Conservation (phyloP, 306 rosid genomes). For the Benincasa hispida region DNA sequence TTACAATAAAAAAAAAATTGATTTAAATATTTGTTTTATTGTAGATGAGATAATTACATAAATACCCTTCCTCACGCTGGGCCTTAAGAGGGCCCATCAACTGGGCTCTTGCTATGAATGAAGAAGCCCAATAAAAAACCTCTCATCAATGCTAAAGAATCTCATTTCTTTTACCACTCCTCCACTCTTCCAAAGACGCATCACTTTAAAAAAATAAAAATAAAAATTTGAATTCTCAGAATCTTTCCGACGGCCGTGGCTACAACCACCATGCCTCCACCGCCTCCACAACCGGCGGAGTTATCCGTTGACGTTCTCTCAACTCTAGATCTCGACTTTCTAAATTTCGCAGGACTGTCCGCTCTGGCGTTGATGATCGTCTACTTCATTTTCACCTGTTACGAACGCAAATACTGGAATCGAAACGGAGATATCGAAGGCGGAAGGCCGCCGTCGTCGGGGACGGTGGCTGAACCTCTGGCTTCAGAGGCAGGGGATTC, state of each 20-base stretch:
- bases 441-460: not conserved
- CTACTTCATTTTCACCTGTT: not conserved
- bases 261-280: not conserved
- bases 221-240: not conserved
- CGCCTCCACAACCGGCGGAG: not conserved
- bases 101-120: not conserved
- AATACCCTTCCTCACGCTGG: not conserved
- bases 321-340: not conserved
- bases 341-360: not conserved
- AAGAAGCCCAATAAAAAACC: not conserved
- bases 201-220: not conserved
- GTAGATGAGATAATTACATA: not conserved
- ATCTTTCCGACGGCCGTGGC: not conserved
- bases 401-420: not conserved
- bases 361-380: not conserved
- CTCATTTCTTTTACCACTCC: not conserved
- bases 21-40: no score
- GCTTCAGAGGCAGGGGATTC: not conserved
- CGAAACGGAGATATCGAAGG: not conserved
- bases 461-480: no score
- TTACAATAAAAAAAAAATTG: no score
- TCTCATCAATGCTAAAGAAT: not conserved
- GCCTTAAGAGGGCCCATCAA: not conserved
- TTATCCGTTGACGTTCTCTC: not conserved
- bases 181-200: not conserved